Percentiles rank a stretch among this genome's conserved stretches.
Evolutionary conservation across 164 flowering plant genomes (phyloP).

Genomic region (Cinnamomum micranthum): DNA sequence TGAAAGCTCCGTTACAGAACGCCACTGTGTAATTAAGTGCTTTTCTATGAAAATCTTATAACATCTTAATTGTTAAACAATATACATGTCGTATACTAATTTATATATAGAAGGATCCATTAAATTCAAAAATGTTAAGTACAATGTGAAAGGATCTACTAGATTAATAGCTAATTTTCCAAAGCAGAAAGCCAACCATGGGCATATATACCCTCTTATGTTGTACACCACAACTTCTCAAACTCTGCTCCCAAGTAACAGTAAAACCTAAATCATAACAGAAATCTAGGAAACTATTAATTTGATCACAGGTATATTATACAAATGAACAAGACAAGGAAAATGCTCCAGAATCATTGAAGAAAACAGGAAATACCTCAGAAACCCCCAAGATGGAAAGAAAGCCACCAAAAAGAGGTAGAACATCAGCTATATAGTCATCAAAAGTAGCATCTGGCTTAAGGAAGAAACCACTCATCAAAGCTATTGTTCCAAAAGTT

Average conservation of each 20-base stretch:
- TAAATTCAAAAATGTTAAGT: too few relatives aligned
- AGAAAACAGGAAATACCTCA: conserved; percentile 50
- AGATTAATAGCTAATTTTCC: too few relatives aligned
- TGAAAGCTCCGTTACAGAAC: too few relatives aligned
- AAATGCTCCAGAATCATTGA: not conserved
- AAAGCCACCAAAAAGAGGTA: conserved; percentile 91
- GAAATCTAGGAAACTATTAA: not conserved
- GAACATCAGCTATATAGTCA: conserved; percentile 79
- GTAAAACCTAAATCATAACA: not conserved
- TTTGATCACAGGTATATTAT: not conserved
- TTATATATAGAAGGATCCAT: too few relatives aligned
- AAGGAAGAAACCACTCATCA: conserved; percentile 88
- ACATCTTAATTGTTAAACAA: too few relatives aligned
- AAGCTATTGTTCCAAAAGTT: conserved; percentile 85
- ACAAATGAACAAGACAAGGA: not conserved
- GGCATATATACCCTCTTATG: too few relatives aligned
- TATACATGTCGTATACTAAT: too few relatives aligned
- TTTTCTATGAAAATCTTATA: too few relatives aligned
- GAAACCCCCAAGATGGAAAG: conserved; percentile 82
- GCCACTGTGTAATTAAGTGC: too few relatives aligned
- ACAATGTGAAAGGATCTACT: too few relatives aligned
- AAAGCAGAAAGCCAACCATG: too few relatives aligned
- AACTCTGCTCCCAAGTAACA: not conserved
- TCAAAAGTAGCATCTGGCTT: conserved; percentile 88
- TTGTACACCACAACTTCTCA: not conserved